Conservation (phyloP, 2,329 filamentous ascomycete genomes). For the Botrytis fabae region DNA sequence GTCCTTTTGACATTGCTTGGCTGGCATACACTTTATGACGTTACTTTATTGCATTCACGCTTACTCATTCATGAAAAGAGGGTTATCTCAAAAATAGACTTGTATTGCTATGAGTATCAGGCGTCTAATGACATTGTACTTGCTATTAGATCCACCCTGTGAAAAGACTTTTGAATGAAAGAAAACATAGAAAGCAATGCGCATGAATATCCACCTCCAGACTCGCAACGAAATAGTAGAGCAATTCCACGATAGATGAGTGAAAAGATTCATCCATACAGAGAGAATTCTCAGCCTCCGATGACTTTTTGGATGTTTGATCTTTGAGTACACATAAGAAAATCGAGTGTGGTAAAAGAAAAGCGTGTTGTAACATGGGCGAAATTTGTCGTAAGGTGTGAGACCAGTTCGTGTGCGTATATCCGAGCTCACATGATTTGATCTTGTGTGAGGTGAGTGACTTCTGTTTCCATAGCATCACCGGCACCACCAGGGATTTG, state of each 20-base stretch:
- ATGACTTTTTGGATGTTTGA: constrained; percentile 6
- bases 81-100: constrained; percentile 16
- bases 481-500: constrained; percentile 60
- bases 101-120: constrained; percentile 20
- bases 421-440: constrained; percentile 80
- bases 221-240: constrained; percentile 15
- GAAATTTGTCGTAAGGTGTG: not conserved
- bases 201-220: constrained; percentile 16
- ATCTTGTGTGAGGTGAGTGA: constrained; percentile 84
- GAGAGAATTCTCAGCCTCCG: constrained; percentile 1
- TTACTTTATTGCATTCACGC: not conserved
- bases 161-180: constrained; percentile 26
- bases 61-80: not conserved
- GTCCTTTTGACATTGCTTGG: not conserved
- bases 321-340: constrained; percentile 23
- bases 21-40: constrained; percentile 6
- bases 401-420: not conserved
- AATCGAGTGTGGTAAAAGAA: constrained; percentile 15
- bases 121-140: constrained; percentile 24
- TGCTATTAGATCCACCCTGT: constrained; percentile 20
- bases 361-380: constrained; percentile 19
- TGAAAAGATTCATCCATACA: not conserved
- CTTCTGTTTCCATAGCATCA: constrained; percentile 77
- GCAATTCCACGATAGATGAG: not conserved
- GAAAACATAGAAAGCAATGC: constrained; percentile 15